Base-by-base conservation (phyloP, 164 flowering plant genomes). In the Vitis labrusca region DNA sequence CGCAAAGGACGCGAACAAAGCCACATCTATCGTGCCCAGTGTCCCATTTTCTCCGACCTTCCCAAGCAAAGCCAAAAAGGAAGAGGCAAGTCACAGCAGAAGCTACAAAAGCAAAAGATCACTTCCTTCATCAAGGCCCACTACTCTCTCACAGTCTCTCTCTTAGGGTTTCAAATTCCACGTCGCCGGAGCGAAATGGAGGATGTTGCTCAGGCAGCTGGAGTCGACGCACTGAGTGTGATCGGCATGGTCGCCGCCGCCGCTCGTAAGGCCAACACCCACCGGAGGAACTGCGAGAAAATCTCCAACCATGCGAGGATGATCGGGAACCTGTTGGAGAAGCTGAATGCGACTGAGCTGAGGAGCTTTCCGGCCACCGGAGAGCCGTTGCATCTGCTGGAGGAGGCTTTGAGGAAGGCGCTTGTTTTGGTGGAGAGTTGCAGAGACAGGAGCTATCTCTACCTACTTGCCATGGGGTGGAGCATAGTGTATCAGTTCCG, bases 381-480 rank as follows among this genome's bases (percentile, higher is more conserved):
- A 50, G 89, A 83, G 77, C 83, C 84, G 11, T 48, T 83, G 69
- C 82, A 80, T 6, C 50, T 27, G 30, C 65, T 85, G 5, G 85
- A 79, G 50, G 86, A 81, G 17, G 74, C 85, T 8, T 37, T 81
- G 62, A 70, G 73, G 57, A 76, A 55, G 27, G 75, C 86, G 0
- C 64, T 63, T 2, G 71, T 32, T 1, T 53, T 83, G 65, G 84
- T 81, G 7, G 57, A 74, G 32, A 80, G 84, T 27, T 81, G 88
- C 73, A 27, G 66, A 14, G 82, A 83, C 11, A 67, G 54, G 68
- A 85, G 88, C 50, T 85, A 65, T 47, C 78, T 85, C 14, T 85
- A 83, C 68, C 56, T 85, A 60, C 72, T 85, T 13, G 82, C 88
- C 19, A 80, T 79, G 82, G 88, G 86, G n/a, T 83, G 89, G 86